These are phyloP conservation scores for Salvia splendens DNA, from an alignment of 257 asterid species.

Conservation along the genomic window DNA sequence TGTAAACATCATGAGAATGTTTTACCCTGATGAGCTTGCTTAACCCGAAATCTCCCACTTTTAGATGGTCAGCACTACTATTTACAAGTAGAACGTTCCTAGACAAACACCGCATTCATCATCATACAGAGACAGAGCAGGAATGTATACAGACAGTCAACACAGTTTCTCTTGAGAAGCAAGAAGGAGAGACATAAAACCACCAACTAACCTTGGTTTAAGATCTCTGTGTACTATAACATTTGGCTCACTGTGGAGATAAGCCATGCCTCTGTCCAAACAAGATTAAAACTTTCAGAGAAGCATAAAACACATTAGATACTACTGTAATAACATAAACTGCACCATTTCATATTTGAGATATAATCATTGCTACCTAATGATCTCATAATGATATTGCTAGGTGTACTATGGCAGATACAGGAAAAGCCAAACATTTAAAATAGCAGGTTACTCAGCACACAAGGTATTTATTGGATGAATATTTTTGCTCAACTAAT, in stretches of 20 bases:
- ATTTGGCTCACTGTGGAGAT: conserved; percentile 97
- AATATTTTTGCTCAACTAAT: neutral
- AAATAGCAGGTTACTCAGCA: neutral
- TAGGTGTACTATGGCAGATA: too few species aligned
- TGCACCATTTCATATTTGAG: conserved; percentile 13
- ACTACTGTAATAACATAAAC: conserved; percentile 20
- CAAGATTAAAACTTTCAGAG: conserved; percentile 35
- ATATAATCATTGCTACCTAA: conserved; percentile 2
- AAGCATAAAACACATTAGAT: conserved; percentile 20
- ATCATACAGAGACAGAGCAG: conserved; percentile 17
- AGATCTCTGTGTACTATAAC: conserved; percentile 94
- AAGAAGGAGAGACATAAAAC: conserved; percentile 25
- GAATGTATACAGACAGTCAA: conserved; percentile 1
- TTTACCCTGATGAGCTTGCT: conserved; percentile 94
- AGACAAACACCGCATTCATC: conserved; percentile 30
- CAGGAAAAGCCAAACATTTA: neutral
- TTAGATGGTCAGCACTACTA: conserved; percentile 88
- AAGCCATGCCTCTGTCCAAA: conserved; percentile 93
- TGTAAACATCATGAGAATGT: conserved; percentile 88
- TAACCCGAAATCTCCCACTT: conserved; percentile 97
- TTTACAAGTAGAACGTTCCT: conserved; percentile 98
- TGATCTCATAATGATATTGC: neutral
- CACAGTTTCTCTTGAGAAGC: conserved; percentile 8
- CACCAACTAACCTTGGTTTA: conserved; percentile 81
- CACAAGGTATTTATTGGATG: neutral